A percentile compares a stretch with the other conserved stretches of the same genome.
These are phyloP conservation scores for Mycosarcoma maydis DNA, from an alignment of 1,284 basidiomycete species.

Conservation along the genomic window DNA sequence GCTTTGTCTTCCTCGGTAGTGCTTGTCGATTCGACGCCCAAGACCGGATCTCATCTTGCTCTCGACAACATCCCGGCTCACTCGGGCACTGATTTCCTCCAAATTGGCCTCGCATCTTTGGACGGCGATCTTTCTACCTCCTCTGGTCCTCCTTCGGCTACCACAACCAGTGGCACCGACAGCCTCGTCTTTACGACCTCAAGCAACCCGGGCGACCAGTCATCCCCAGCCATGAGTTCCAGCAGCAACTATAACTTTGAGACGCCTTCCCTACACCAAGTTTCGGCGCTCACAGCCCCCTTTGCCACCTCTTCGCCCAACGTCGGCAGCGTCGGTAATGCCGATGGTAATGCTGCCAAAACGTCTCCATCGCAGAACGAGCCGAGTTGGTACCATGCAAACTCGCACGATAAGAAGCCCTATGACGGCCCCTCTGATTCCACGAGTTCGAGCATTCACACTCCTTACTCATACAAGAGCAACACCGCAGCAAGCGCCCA, in stretches of 20 bases:
- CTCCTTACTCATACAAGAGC: constrained; percentile 18
- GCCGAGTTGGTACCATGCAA: constrained; percentile 18
- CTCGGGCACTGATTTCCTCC: constrained; percentile 10
- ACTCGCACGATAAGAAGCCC: constrained; percentile 12
- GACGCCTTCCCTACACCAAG: constrained; percentile 29
- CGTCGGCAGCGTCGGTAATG: constrained; percentile 22
- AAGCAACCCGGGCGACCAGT: constrained; percentile 12
- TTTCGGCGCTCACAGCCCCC: constrained; percentile 17
- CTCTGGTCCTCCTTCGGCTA: constrained; percentile 6
- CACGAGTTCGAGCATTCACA: constrained; percentile 11
- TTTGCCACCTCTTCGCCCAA: constrained; percentile 29
- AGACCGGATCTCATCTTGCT: constrained; percentile 20
- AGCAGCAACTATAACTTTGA: constrained; percentile 33
- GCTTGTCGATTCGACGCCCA: constrained; percentile 20
- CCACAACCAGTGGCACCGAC: constrained; percentile 4
- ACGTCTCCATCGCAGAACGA: constrained; percentile 24
- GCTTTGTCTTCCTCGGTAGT: background rate
- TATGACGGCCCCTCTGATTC: constrained; percentile 11
- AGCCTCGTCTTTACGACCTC: constrained; percentile 9
- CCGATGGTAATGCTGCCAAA: constrained; percentile 16
- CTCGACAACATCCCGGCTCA: constrained; percentile 14
- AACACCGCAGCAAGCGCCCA: background rate
- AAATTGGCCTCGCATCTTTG: constrained; percentile 14
- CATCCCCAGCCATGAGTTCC: constrained; percentile 33
- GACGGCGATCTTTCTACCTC: background rate